Percentiles rank a stretch among this genome's conserved stretches.
Evolutionary conservation across 768 basidiomycete genomes (phyloP).

Genomic region (Paxillus ammoniavirescens): DNA sequence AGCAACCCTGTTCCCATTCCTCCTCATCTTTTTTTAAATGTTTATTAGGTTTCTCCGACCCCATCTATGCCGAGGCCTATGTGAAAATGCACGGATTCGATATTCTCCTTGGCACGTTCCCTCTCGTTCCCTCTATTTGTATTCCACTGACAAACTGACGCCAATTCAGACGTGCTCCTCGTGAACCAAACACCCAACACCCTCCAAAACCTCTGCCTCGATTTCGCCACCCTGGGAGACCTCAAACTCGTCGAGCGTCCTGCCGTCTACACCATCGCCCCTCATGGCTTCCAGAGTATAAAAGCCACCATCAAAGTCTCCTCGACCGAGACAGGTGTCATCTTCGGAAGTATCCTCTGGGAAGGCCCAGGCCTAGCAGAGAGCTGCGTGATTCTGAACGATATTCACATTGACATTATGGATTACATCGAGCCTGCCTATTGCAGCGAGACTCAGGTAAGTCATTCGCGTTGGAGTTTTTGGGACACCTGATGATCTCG

Average conservation of each 20-base stretch:
- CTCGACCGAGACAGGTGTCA: conserved; percentile 97
- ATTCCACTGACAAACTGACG: not conserved
- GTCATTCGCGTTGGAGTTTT: not conserved
- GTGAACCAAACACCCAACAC: conserved; percentile 96
- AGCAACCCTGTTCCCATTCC: conserved; percentile 9
- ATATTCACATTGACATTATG: conserved; percentile 96
- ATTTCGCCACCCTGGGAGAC: conserved; percentile 96
- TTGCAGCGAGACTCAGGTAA: conserved; percentile 91
- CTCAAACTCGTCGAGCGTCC: conserved; percentile 97
- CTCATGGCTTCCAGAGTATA: conserved; percentile 97
- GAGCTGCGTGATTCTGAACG: conserved; percentile 90
- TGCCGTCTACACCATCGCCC: conserved; percentile 87
- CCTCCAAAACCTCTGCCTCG: conserved; percentile 92
- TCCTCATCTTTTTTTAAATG: not conserved
- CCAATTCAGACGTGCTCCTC: conserved; percentile 75
- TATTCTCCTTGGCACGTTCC: conserved; percentile 74
- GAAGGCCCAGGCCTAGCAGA: conserved; percentile 87
- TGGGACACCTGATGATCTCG: not conserved
- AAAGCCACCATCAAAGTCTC: conserved; percentile 99
- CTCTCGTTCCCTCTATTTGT: not conserved
- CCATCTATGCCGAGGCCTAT: conserved; percentile 96
- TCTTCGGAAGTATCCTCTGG: conserved; percentile 97
- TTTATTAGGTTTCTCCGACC: conserved; percentile 86
- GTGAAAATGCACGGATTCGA: conserved; percentile 99
- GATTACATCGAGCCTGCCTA: conserved; percentile 58